Evolutionary conservation across 139 green algal genomes (phyloP).

Genomic region (Chlorella vulgaris): DNA sequence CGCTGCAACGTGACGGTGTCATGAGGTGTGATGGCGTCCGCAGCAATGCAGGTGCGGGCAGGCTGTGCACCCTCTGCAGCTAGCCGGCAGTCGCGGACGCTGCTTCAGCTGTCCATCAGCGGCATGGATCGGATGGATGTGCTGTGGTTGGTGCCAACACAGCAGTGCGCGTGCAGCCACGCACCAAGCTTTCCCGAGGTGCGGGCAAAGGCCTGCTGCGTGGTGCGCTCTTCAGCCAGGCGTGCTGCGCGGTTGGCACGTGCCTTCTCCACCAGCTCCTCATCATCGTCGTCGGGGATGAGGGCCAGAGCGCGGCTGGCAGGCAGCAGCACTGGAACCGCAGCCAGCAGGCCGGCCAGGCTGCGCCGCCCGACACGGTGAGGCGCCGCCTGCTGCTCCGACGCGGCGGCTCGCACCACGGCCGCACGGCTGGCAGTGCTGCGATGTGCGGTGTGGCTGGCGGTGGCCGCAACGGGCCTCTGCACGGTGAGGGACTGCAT

Average conservation of each 20-base stretch:
- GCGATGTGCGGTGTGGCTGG: not conserved
- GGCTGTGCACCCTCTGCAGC: no score
- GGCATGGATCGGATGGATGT: no score
- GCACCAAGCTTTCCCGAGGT: not conserved
- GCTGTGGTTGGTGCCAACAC: no score
- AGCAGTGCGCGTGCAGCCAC: not conserved
- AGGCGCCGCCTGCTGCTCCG: not conserved
- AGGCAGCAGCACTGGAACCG: conserved; percentile 22
- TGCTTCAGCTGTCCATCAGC: no score
- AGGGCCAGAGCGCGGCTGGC: conserved; percentile 44
- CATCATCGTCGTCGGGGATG: conserved; percentile 78
- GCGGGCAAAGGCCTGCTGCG: conserved; percentile 8
- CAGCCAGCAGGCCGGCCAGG: conserved; percentile 30
- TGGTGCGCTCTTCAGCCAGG: conserved; percentile 42
- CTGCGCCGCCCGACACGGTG: conserved; percentile 14
- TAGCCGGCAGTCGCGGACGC: no score
- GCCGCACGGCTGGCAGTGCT: not conserved
- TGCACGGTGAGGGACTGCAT: not conserved
- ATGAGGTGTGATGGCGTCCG: no score
- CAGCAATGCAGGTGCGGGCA: no score
- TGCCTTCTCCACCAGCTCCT: conserved; percentile 71
- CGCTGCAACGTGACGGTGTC: no score
- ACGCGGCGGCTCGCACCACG: conserved; percentile 5
- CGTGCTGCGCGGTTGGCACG: conserved; percentile 62
- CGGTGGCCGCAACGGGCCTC: conserved; percentile 15